Percentiles rank a stretch among this genome's conserved stretches.
Conservation (phyloP, 352 stramenopile species). For the Thalassiosira exigua region DNA sequence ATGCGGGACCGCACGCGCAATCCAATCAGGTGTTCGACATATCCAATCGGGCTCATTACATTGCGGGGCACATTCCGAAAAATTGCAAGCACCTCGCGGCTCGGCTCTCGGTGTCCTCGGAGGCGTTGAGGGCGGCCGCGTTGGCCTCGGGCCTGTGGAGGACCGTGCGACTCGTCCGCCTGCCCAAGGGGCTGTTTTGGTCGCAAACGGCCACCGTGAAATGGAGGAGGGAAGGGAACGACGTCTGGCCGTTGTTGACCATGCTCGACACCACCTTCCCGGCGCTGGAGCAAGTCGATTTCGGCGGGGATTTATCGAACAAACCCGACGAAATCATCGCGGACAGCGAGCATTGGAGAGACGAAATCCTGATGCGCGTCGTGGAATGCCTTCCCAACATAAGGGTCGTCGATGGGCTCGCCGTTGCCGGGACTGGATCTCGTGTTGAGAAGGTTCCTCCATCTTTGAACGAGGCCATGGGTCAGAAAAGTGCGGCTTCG, state of each 20-base stretch:
- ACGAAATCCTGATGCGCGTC: conserved; percentile 39
- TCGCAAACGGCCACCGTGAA: background rate
- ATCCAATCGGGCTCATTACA: conserved; percentile 32
- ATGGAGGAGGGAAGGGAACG: conserved; percentile 12
- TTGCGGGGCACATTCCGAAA: conserved; percentile 4
- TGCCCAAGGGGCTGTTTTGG: conserved; percentile 47
- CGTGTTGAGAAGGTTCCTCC: background rate
- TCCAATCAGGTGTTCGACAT: conserved; percentile 55
- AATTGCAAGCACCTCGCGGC: conserved; percentile 4
- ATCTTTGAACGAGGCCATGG: background rate
- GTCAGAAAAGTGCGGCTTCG: background rate
- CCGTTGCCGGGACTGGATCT: conserved; percentile 20
- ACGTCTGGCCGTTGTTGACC: conserved; percentile 44
- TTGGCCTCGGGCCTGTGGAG: conserved; percentile 53
- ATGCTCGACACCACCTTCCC: conserved; percentile 53
- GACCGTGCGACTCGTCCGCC: conserved; percentile 44
- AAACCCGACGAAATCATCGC: background rate
- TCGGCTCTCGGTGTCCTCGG: conserved; percentile 29
- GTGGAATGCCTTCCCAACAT: conserved; percentile 53
- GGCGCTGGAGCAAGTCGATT: conserved; percentile 52
- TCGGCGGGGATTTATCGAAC: conserved; percentile 46
- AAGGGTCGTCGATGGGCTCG: conserved; percentile 49
- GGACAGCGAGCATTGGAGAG: conserved; percentile 28
- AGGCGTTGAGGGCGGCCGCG: conserved; percentile 23
- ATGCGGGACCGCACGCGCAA: conserved; percentile 50